Base-by-base conservation (phyloP, 495 filamentous ascomycete genomes). In the Lasiosphaeris hirsuta region DNA sequence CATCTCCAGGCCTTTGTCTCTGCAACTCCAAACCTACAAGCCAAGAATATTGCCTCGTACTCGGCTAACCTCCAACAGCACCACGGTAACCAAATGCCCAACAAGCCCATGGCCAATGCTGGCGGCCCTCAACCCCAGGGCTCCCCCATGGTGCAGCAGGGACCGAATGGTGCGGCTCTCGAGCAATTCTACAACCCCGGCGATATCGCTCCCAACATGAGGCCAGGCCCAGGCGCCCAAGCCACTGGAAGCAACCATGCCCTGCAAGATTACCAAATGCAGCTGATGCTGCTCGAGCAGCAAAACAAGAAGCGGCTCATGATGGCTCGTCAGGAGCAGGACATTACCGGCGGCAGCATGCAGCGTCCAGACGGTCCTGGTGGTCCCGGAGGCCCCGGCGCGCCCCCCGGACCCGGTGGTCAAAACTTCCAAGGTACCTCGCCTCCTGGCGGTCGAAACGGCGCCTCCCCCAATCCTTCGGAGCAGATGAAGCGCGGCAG, bases 201-300 rank as follows among this genome's bases (percentile, higher is more conserved):
- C 19, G 76, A 79, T 37, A 73, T 79, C 62, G 71, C 63, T n/a
- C 69, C 75, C 57, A 82, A 80, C 46, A 82, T 90, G 73, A 71
- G 81, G 71, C 75, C 79, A 63, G 81, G 69, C 62, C 78, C 75
- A 65, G 80, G 66, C 58, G 76, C 79, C 68, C 74, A 72, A 62
- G 74, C 79, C 40, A 68, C 69, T 51, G 81, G 83, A 49, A 90
- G 90, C 68, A 96, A 94, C 65, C 92, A 96, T 71, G 95, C 95
- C 38, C 79, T 98, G 53, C 93, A 97, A 69, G 95, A 97, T 70
- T 97, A 98, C 72, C 94, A 98, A 75, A 96, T 97, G 94, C 94
- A 98, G 67, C 78, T 98, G 68, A 97, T 97, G 94, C 72, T 98
- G 53, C 85, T 98, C 40, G 94, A 98, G 72, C 94, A 98, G 75